A percentile compares a stretch with the other conserved stretches of the same genome.
These are phyloP conservation scores for Fusarium ambrosium DNA, from an alignment of 2,329 filamentous ascomycete species.

Conservation along the genomic window DNA sequence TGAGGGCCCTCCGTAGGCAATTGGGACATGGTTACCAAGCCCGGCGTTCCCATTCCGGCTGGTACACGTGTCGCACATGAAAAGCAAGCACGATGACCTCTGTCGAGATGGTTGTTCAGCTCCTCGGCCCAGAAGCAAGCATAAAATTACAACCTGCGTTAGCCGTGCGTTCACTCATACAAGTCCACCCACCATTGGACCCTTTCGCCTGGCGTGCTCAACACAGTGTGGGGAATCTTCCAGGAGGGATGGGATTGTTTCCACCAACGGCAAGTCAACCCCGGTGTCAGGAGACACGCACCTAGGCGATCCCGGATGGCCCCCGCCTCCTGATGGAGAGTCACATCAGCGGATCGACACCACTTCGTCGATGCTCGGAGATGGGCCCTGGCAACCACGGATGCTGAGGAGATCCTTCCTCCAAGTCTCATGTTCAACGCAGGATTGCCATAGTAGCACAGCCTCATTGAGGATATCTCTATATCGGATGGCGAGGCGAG, in stretches of 20 bases:
- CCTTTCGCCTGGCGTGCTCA: not conserved
- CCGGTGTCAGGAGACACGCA: not conserved
- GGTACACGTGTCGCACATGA: not conserved
- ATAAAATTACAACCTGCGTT: not conserved
- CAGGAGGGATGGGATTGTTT: not conserved
- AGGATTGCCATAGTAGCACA: too few relatives aligned
- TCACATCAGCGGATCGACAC: not conserved
- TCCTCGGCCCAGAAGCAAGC: not conserved
- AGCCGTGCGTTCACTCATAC: not conserved
- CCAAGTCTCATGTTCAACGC: too few relatives aligned
- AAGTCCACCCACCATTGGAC: not conserved
- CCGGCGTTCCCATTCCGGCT: not conserved
- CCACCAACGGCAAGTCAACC: not conserved
- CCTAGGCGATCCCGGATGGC: not conserved
- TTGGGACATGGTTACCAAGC: not conserved
- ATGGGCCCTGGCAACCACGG: not conserved
- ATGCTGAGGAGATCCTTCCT: too few relatives aligned
- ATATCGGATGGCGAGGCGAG: too few relatives aligned
- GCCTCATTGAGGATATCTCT: too few relatives aligned
- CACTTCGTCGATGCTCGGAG: not conserved
- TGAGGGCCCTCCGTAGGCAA: not conserved
- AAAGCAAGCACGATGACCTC: not conserved
- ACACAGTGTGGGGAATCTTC: not conserved
- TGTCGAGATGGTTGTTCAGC: not conserved
- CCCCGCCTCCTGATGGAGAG: not conserved